phyloP scores from a whole-genome alignment of 1,139 yeast species.

The Scheffersomyces illinoinensis region DNA sequence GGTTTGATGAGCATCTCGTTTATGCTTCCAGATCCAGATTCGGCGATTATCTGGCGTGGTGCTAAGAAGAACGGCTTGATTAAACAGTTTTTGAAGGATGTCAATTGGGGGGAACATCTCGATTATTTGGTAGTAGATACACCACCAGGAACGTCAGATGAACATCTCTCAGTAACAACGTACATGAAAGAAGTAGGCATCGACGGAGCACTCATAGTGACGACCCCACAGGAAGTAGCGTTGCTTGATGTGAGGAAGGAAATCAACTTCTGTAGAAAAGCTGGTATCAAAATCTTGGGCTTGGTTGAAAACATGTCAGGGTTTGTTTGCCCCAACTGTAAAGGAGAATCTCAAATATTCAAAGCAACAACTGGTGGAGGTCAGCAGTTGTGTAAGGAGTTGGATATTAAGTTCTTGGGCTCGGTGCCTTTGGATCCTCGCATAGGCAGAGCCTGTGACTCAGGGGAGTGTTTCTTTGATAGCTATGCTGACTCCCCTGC shows the following conservation, averaged over 20 bases:
- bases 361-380: constrained; percentile 99
- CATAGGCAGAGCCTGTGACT: constrained; percentile 85
- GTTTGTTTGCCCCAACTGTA: constrained; percentile 93
- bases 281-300: constrained; percentile 82
- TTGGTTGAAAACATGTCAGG: constrained; percentile 98
- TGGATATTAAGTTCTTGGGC: constrained; percentile 78
- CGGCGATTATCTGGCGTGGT: constrained; percentile 97
- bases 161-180: constrained; percentile 86
- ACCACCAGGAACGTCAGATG: constrained; percentile 99
- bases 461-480: constrained; percentile 85
- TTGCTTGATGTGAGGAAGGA: constrained; percentile 93
- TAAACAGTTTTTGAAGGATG: constrained; percentile 92
- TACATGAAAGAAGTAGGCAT: constrained; percentile 88
- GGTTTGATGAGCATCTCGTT: constrained; percentile 96
- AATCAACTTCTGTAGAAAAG: constrained; percentile 91
- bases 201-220: constrained; percentile 93
- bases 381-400: constrained; percentile 73
- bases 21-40: constrained; percentile 90
- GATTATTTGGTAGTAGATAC: constrained; percentile 93
- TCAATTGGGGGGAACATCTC: constrained; percentile 85
- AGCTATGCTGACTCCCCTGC: constrained; percentile 92
- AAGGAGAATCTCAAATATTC: constrained; percentile 87
- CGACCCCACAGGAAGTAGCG: constrained; percentile 98
- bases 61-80: constrained; percentile 91
- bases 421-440: constrained; percentile 95